Evolutionary conservation across 352 stramenopile species (phyloP).

Genomic region (Globisporangium viniferum): DNA sequence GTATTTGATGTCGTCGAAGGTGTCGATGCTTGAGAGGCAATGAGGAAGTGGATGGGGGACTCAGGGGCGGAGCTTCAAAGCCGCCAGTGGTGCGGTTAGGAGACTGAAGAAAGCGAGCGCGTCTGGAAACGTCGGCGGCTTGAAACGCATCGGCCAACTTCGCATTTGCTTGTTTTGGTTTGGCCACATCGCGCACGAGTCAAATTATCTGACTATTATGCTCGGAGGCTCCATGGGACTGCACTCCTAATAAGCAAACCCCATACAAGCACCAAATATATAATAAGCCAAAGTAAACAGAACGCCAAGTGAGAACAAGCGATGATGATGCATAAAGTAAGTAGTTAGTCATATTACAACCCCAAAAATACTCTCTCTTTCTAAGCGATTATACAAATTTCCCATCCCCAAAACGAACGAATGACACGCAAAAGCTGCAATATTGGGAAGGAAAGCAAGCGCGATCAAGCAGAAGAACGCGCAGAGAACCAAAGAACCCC

Average conservation of each 20-base stretch:
- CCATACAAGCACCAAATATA: neutral
- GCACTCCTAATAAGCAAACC: neutral
- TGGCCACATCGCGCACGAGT: neutral
- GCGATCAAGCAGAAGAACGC: too few species aligned
- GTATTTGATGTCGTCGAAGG: neutral
- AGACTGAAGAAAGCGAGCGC: neutral
- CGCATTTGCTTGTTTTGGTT: neutral
- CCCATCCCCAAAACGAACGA: neutral
- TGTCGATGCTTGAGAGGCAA: neutral
- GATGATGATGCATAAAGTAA: neutral
- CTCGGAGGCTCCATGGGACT: neutral
- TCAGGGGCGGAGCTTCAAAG: too few species aligned
- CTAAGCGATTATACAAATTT: neutral
- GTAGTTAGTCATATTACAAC: neutral
- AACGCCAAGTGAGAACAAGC: neutral
- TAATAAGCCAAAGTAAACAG: neutral
- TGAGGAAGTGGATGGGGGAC: neutral
- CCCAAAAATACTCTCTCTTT: neutral
- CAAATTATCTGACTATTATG: neutral
- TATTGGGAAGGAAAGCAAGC: too few species aligned
- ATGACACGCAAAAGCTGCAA: too few species aligned
- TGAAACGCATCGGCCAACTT: neutral
- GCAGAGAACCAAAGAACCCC: too few species aligned
- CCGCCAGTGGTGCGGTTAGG: too few species aligned
- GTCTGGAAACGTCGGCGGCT: neutral